Evolutionary conservation across 495 filamentous ascomycete genomes (phyloP), one percentile per base, ranked within the genome.

Genomic region (Penicillium daleae): DNA sequence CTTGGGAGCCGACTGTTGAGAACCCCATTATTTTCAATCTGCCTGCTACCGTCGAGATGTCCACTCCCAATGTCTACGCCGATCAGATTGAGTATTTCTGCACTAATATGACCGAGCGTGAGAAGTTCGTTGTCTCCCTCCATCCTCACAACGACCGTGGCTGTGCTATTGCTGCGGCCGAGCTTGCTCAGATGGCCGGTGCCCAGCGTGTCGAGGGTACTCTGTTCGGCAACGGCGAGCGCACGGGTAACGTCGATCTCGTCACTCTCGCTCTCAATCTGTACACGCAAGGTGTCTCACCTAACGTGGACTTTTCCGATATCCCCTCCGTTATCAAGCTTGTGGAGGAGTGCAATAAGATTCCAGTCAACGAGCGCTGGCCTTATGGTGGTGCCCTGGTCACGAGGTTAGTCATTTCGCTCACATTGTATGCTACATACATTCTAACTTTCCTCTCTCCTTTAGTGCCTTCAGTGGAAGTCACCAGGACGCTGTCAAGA

Each of bases 31-130:
- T 99, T 72, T 97, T 99, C 85, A 99, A 99, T 76, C 85, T 99
- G 32, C 95, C 95, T 10, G 95, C 95, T 8, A 98, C 95, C 0
- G 95, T 99, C 21, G 95, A 98, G 77, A 89, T 97, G 90, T 78
- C 92, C 2, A 99, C 95, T 2, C 95, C 95, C 21, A 99, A 99
- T 69, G 85, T 97, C 54, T 99, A 96, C 71, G 95, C 95, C 29
- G 95, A 99, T 76, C 92, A 96, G 77, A 90, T 99, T 65, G 95
- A 99, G 72, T 97, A 91, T 78, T 99, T 99, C 78, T 96, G 92
- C 78, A 84, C 81, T 35, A 77, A 90, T 53, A 92, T 97, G 72
- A 84, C 84, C 0, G 91, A 94, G 72, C 78, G 92, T 48, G 85
- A 92, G 62, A 93, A 93, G 77, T 87, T 93, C 56, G 88, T 89